A percentile compares a stretch with the other conserved stretches of the same genome.
Conservation (phyloP, 2,329 filamentous ascomycete genomes). For the Colletotrichum eleusines region DNA sequence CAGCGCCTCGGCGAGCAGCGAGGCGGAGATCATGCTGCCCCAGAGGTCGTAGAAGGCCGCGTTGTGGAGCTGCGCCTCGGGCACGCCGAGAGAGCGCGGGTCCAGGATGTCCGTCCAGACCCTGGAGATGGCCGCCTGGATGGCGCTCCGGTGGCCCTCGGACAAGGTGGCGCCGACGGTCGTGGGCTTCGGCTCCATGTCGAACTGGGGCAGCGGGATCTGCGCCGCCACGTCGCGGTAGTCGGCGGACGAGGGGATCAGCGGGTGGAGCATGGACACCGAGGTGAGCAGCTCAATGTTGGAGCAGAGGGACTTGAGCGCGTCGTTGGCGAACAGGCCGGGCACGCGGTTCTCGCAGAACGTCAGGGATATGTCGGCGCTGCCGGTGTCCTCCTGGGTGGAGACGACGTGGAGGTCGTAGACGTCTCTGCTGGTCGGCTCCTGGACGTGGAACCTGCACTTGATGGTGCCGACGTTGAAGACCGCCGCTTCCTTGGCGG, state of each 20-base stretch:
- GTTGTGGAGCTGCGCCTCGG: conserved; percentile 56
- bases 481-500: conserved; percentile 52
- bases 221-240: conserved; percentile 54
- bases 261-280: conserved; percentile 59
- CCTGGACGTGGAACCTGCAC: conserved; percentile 59
- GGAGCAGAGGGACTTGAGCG: conserved; percentile 59
- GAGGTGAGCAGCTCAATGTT: conserved; percentile 61
- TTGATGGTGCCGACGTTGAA: conserved; percentile 60
- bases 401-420: conserved; percentile 62
- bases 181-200: conserved; percentile 44
- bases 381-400: conserved; percentile 51
- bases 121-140: conserved; percentile 57
- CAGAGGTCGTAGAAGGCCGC: conserved; percentile 65
- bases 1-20: conserved; percentile 59
- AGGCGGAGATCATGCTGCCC: conserved; percentile 62
- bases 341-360: conserved; percentile 61
- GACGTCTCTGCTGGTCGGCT: conserved; percentile 55
- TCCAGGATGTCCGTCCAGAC: conserved; percentile 61
- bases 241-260: conserved; percentile 58
- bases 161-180: conserved; percentile 50
- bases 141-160: conserved; percentile 54
- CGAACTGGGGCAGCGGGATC: conserved; percentile 55
- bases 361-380: conserved; percentile 57
- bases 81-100: conserved; percentile 53
- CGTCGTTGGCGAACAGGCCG: conserved; percentile 56